These are phyloP conservation scores for Polygonum maritimum DNA, from an alignment of 148 eudicot species.

Conservation along the genomic window DNA sequence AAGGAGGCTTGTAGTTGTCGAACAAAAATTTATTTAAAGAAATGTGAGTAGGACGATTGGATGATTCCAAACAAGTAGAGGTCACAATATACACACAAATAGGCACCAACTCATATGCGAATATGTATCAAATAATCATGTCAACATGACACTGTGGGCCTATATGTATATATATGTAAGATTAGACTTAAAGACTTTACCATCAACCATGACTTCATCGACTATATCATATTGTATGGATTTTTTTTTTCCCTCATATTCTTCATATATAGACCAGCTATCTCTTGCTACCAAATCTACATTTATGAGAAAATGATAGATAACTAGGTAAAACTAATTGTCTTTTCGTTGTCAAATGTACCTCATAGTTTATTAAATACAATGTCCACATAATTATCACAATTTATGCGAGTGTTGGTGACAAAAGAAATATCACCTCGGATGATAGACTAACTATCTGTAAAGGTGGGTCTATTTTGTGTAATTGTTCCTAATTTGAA, in stretches of 20 bases:
- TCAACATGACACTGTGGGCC: constrained; percentile 3
- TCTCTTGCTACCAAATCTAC: neutral
- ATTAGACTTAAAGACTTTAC: neutral
- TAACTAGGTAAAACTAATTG: neutral
- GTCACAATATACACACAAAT: constrained; percentile 5
- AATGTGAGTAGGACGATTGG: constrained; percentile 10
- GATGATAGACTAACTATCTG: too few relatives aligned
- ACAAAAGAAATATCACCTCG: too few relatives aligned
- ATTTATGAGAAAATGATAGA: too few relatives aligned
- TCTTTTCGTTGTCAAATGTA: neutral
- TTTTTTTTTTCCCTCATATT: neutral
- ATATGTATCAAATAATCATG: neutral
- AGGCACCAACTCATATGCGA: constrained; percentile 5
- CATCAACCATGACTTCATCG: neutral
- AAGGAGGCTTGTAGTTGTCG: neutral
- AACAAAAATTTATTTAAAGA: neutral
- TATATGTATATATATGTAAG: neutral
- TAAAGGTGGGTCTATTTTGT: too few relatives aligned
- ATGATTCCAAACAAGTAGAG: constrained; percentile 7
- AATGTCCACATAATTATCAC: too few relatives aligned
- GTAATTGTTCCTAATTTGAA: neutral
- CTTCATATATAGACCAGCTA: neutral
- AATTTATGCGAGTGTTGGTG: too few relatives aligned
- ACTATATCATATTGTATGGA: too few relatives aligned
- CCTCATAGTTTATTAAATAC: too few relatives aligned